Percentiles rank a stretch among this genome's conserved stretches.
Conservation (phyloP, 192 early-diverging fungal species). For the Umbelopsis sp. region DNA sequence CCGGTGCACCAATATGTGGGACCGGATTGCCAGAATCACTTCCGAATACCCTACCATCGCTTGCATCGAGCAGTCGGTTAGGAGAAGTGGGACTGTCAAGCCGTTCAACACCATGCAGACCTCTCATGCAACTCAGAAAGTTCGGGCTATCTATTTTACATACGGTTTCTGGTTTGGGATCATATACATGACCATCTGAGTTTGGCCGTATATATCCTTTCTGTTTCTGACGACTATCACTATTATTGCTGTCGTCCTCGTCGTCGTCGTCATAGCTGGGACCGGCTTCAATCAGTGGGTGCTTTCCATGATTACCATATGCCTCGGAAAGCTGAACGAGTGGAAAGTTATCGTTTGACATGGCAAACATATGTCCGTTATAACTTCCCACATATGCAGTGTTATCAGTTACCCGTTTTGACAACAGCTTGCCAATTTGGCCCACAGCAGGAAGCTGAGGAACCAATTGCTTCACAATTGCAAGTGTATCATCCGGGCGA, state of each 20-base stretch:
- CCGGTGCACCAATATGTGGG: not conserved
- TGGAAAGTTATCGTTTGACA: conserved; percentile 70
- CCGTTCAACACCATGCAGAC: not conserved
- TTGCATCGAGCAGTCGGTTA: not conserved
- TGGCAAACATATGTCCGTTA: conserved; percentile 68
- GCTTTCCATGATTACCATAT: conserved; percentile 32
- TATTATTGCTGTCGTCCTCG: conserved; percentile 6
- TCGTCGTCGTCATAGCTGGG: not conserved
- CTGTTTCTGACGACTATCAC: not conserved
- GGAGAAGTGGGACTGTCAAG: not conserved
- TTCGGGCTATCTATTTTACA: conserved; percentile 2
- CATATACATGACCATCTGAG: not conserved
- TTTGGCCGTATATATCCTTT: not conserved
- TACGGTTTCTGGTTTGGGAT: not conserved
- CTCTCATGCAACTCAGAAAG: conserved; percentile 3
- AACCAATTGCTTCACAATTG: conserved; percentile 33
- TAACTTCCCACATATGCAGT: conserved; percentile 67
- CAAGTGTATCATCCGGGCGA: conserved; percentile 33
- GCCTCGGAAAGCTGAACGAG: conserved; percentile 51
- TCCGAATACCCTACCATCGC: not conserved
- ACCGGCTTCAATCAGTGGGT: conserved; percentile 47
- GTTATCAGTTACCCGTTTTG: conserved; percentile 27
- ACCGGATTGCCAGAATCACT: not conserved
- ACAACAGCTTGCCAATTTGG: conserved; percentile 32
- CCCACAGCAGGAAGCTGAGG: conserved; percentile 22